Base-by-base conservation (phyloP, 1,139 yeast species). In the Candida tunisiensis region DNA sequence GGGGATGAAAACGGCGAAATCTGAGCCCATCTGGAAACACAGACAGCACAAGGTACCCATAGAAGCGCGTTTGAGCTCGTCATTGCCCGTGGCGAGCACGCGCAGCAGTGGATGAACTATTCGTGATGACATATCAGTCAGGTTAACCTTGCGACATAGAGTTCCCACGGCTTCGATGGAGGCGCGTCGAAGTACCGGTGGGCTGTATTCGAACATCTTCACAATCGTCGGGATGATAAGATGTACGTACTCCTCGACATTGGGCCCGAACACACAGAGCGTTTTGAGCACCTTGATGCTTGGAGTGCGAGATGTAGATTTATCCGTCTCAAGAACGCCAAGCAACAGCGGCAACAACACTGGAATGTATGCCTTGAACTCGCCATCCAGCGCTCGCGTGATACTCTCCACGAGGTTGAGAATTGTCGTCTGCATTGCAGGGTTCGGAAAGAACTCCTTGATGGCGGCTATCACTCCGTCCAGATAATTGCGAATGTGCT, bases 111-210 rank as follows among this genome's bases (percentile, higher is more conserved):
- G 92, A 41, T 88, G 95, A 18, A 91, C 69, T 25, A 88, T 79
- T 37, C 94, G 60, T 2, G 95, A 78, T 0, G 94, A 75, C 83
- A 83, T 77, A 41, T 88, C 96, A 33, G 71, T 73, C 33, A 91
- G 55, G 38, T 74, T 66, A 3, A 85, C 77, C 23, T 63, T 66
- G 39, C 71, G 70, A 2, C 93, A 73, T 15, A 91, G 51, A 40
- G 79, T 74, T 1, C 95, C 95, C 22, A 88, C 60, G 0, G 94
- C 72, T 31, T 77, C 79, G 31, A 91, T 74, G 0, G 96, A 85
- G 18, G 82, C 72, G 32, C 65, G 66, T 31, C 85, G 59, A 25
- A 85, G 60, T 13, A 53, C 46, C 4, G 49, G 62, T 28, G 61
- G 66, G 5, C 80, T 74, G 33, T 57, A 67, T 45, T 88, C 94